Conservation (phyloP, 495 filamentous ascomycete species). For the Penicillium lagena region DNA sequence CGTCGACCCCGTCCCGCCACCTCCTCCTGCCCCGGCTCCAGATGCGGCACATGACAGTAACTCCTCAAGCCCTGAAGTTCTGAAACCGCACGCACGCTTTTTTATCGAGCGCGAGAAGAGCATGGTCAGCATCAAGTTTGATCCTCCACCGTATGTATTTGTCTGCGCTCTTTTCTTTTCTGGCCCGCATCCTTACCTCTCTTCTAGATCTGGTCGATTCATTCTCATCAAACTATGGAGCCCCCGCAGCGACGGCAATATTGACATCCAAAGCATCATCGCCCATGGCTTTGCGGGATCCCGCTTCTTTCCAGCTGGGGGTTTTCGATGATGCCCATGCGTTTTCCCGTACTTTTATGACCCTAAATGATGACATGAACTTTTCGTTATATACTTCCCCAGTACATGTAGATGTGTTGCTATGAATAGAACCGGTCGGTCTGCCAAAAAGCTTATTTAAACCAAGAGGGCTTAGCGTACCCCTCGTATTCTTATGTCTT, state of each 20-base stretch:
- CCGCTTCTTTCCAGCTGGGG: constrained; percentile 58
- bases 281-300: constrained; percentile 77
- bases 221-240: constrained; percentile 85
- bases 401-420: too few species aligned
- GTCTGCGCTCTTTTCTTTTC: not conserved
- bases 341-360: too few species aligned
- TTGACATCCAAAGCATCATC: constrained; percentile 79
- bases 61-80: constrained; percentile 36
- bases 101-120: constrained; percentile 74
- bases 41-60: constrained; percentile 11
- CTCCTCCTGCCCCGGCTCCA: constrained; percentile 2
- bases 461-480: too few species aligned
- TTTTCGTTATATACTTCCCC: too few species aligned
- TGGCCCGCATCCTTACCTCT: constrained; percentile 3
- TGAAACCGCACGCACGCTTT: constrained; percentile 70
- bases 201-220: constrained; percentile 56
- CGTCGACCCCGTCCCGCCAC: constrained; percentile 17
- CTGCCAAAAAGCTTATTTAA: too few species aligned
- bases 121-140: constrained; percentile 81
- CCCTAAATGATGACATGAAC: too few species aligned
- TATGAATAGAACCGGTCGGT: too few species aligned
- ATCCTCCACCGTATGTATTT: constrained; percentile 71
- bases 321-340: too few species aligned
- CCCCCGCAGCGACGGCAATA: constrained; percentile 58
- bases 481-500: too few species aligned